A percentile compares a stretch with the other conserved stretches of the same genome.
phyloP scores from a whole-genome alignment of 352 stramenopile genomes.

The Pythium sp. region DNA sequence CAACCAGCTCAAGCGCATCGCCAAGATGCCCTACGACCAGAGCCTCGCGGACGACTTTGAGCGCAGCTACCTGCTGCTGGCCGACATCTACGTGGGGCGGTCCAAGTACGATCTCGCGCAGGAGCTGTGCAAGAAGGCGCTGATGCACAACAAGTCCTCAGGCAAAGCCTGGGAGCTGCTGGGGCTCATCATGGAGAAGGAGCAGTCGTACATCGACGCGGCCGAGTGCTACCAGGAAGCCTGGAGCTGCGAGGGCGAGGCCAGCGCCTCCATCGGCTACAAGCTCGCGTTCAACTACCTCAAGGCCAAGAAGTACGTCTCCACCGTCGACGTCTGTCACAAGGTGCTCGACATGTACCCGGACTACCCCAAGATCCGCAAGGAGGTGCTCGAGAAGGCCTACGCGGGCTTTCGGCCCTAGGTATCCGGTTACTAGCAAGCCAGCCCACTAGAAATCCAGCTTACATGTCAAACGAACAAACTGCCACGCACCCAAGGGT shows the following conservation, averaged over 20 bases:
- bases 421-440: too few species aligned
- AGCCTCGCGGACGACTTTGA: slow-evolving; percentile 92
- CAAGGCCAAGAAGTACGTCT: slow-evolving; percentile 90
- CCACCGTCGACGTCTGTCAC: slow-evolving; percentile 91
- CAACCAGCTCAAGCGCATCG: slow-evolving; percentile 94
- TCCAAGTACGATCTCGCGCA: slow-evolving; percentile 93
- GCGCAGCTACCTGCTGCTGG: slow-evolving; percentile 90
- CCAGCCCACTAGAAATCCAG: too few species aligned
- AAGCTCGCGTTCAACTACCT: slow-evolving; percentile 97
- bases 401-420: slow-evolving; percentile 85
- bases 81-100: slow-evolving; percentile 90
- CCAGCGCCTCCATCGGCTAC: slow-evolving; percentile 88
- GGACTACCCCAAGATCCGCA: slow-evolving; percentile 93
- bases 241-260: slow-evolving; percentile 79
- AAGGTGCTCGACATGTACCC: slow-evolving; percentile 93
- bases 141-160: slow-evolving; percentile 93
- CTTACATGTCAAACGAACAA: too few species aligned
- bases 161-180: slow-evolving; percentile 92
- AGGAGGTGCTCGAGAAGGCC: slow-evolving; percentile 93
- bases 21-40: slow-evolving; percentile 91
- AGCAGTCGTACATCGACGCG: slow-evolving; percentile 90
- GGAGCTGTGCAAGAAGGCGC: slow-evolving; percentile 90
- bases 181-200: slow-evolving; percentile 94
- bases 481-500: neutral
- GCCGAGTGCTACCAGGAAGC: slow-evolving; percentile 92